phyloP scores from a whole-genome alignment of 1,284 basidiomycete species.

The Pyrrhoderma lamaoense region DNA sequence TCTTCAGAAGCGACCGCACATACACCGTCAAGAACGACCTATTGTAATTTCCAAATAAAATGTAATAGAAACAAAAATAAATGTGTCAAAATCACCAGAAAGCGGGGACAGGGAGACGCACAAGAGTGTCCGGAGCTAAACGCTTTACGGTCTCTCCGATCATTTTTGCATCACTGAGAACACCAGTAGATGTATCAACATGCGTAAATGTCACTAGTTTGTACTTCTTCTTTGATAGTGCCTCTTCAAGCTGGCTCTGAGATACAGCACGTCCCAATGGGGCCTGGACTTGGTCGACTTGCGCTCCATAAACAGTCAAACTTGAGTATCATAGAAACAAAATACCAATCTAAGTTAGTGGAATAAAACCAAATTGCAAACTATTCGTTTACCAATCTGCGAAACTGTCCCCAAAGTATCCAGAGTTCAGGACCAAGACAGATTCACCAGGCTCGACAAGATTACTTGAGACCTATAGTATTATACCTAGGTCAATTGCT shows the following conservation, averaged over 20 bases:
- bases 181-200: slow-evolving; percentile 88
- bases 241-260: slow-evolving; percentile 58
- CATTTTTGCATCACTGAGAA: slow-evolving; percentile 80
- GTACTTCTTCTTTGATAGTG: slow-evolving; percentile 78
- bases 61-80: neutral
- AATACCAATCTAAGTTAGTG: slow-evolving; percentile 1
- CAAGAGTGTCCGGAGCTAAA: slow-evolving; percentile 83
- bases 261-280: slow-evolving; percentile 75
- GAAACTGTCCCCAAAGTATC: slow-evolving; percentile 88
- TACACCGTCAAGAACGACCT: slow-evolving; percentile 86
- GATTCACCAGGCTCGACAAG: slow-evolving; percentile 77
- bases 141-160: slow-evolving; percentile 71
- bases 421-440: slow-evolving; percentile 75
- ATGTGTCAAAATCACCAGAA: slow-evolving; percentile 5
- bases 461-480: slow-evolving; percentile 65
- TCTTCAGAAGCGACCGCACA: slow-evolving; percentile 96
- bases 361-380: neutral
- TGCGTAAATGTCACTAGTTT: slow-evolving; percentile 93
- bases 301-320: slow-evolving; percentile 83
- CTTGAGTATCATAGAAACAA: slow-evolving; percentile 32
- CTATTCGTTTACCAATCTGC: slow-evolving; percentile 57
- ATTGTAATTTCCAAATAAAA: neutral
- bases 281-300: slow-evolving; percentile 82
- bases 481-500: neutral
- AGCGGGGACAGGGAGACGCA: slow-evolving; percentile 26